These are phyloP conservation scores for Oemleria cerasiformis DNA, from an alignment of 306 rosid species.

Conservation along the genomic window DNA sequence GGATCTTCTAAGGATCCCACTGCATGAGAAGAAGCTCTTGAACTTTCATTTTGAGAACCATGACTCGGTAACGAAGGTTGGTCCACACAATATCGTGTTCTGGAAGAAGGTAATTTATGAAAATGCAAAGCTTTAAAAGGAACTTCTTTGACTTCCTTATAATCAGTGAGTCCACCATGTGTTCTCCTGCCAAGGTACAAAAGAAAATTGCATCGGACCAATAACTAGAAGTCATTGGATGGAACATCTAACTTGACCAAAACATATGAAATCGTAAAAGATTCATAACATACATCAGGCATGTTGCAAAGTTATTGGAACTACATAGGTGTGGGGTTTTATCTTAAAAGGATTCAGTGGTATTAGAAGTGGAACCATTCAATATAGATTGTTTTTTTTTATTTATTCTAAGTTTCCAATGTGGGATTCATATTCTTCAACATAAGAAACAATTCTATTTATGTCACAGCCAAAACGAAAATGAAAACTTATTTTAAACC, in stretches of 20 bases:
- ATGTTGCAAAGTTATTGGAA: too few relatives aligned
- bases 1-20: background rate
- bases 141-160: slow-evolving; percentile 12
- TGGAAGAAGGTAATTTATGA: background rate
- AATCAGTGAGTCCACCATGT: slow-evolving; percentile 61
- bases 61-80: background rate
- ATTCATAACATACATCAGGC: too few relatives aligned
- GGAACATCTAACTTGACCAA: background rate
- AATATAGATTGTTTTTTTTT: too few relatives aligned
- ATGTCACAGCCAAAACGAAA: background rate
- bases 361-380: too few relatives aligned
- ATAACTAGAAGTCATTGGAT: background rate
- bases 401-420: too few relatives aligned
- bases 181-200: slow-evolving; percentile 49
- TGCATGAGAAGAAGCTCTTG: background rate
- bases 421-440: too few relatives aligned
- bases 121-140: background rate
- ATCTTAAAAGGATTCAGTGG: too few relatives aligned
- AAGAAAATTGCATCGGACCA: background rate
- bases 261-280: background rate
- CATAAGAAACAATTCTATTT: background rate
- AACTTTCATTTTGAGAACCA: slow-evolving; percentile 2
- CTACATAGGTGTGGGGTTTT: too few relatives aligned
- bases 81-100: background rate
- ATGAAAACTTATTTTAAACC: too few relatives aligned